Evolutionary conservation across 495 filamentous ascomycete genomes (phyloP).

Genomic region (Lineolata rhizophorae): DNA sequence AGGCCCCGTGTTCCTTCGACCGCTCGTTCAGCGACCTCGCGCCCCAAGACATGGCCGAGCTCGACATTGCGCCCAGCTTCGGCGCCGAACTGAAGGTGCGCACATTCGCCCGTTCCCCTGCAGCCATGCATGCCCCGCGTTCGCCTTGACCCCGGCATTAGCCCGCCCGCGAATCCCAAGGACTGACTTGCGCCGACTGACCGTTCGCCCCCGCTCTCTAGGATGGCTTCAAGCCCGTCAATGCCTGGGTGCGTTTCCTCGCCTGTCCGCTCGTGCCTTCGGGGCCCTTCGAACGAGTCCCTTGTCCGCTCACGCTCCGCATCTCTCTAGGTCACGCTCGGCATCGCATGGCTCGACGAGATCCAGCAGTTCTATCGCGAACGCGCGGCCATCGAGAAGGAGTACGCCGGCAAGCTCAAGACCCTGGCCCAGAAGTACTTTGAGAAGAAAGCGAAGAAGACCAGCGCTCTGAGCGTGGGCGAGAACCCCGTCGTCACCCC

Average conservation of each 20-base stretch:
- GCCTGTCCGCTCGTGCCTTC: neutral
- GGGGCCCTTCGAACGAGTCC: neutral
- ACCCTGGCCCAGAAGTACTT: constrained; percentile 83
- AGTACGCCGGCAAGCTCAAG: constrained; percentile 74
- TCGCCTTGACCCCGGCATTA: too few species aligned
- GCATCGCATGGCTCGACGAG: constrained; percentile 88
- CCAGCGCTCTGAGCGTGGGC: constrained; percentile 73
- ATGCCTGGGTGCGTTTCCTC: constrained; percentile 45
- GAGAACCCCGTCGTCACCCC: constrained; percentile 86
- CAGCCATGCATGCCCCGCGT: too few species aligned
- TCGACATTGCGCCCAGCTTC: constrained; percentile 46
- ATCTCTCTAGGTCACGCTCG: constrained; percentile 42
- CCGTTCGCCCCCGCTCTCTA: too few species aligned
- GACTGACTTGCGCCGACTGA: too few species aligned
- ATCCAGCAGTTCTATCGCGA: constrained; percentile 95
- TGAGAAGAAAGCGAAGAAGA: constrained; percentile 87
- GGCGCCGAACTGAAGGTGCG: constrained; percentile 81
- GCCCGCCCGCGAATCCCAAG: too few species aligned
- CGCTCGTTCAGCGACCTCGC: too few species aligned
- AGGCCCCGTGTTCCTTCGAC: too few species aligned
- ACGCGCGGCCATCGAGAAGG: constrained; percentile 81
- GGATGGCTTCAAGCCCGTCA: constrained; percentile 91
- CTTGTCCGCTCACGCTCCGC: neutral
- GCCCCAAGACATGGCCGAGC: constrained; percentile 63
- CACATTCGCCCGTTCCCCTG: too few species aligned